Conservation (phyloP, 2,329 filamentous ascomycete species). For the Arthroderma sp. region DNA sequence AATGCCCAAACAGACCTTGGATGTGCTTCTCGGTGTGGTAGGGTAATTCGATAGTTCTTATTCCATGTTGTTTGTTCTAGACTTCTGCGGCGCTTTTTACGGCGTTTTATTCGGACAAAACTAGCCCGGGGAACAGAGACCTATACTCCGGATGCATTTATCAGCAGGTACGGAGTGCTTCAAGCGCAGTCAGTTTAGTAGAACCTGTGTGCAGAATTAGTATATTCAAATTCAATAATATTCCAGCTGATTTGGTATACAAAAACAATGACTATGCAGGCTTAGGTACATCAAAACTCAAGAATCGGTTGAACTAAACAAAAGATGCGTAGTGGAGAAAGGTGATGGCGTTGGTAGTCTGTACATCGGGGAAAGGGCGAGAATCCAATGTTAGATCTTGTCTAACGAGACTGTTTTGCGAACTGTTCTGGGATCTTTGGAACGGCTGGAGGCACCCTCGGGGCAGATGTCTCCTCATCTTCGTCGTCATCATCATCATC, state of each 20-base stretch:
- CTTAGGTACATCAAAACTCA: not conserved
- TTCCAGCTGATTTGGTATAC: slow-evolving; percentile 2
- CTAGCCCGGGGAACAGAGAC: no score
- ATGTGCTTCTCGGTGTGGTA: no score
- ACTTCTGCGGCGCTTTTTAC: no score
- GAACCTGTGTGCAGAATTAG: no score
- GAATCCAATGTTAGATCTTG: not conserved
- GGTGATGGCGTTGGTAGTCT: not conserved
- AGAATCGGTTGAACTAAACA: not conserved
- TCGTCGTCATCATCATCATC: slow-evolving; percentile 32
- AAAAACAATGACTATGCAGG: not conserved
- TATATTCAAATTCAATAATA: no score
- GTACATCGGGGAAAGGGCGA: not conserved
- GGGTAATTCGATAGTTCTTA: no score
- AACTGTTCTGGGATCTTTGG: slow-evolving; percentile 23
- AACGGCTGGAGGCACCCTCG: slow-evolving; percentile 21
- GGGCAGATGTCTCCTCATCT: slow-evolving; percentile 7
- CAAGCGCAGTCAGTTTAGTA: no score
- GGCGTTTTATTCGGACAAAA: no score
- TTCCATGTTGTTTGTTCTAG: no score
- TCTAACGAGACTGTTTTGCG: slow-evolving; percentile 4
- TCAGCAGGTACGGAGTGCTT: no score
- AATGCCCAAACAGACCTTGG: no score
- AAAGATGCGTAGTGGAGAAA: not conserved
- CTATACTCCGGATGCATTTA: no score